These are phyloP conservation scores for Camelina sativa DNA, from an alignment of 345 rosid genomes.

Conservation along the genomic window DNA sequence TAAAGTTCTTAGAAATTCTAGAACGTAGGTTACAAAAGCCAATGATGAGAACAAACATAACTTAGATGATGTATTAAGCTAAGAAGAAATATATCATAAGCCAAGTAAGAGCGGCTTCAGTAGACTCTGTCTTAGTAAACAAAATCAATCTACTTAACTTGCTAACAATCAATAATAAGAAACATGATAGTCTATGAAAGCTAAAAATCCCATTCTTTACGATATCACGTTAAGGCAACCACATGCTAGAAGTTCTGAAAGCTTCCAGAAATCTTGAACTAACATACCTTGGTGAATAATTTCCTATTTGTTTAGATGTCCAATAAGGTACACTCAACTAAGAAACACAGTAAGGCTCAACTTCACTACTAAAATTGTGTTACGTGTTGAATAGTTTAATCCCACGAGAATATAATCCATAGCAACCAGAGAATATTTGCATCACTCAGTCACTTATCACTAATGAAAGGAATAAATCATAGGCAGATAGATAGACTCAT, in stretches of 20 bases:
- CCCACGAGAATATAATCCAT: neutral
- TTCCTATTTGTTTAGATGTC: neutral
- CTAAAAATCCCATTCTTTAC: neutral
- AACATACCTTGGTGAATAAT: neutral
- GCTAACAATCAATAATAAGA: neutral
- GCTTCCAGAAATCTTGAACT: conserved; percentile 1
- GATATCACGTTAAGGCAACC: neutral
- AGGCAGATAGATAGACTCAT: neutral
- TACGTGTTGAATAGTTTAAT: neutral
- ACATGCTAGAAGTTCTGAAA: neutral
- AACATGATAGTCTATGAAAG: neutral
- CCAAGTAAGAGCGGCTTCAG: neutral
- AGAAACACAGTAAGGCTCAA: neutral
- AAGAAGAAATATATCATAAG: neutral
- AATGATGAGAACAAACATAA: conserved; percentile 12
- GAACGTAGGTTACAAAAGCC: neutral
- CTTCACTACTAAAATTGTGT: neutral
- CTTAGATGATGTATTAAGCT: conserved; percentile 5
- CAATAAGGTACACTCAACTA: neutral
- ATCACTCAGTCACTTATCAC: neutral
- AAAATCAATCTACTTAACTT: neutral
- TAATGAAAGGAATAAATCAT: neutral
- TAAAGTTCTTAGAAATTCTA: neutral
- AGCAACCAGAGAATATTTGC: neutral
- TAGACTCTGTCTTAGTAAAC: neutral